Evolutionary conservation across 352 stramenopile genomes (phyloP), one percentile per base, ranked within the genome.

Genomic region (Globisporangium alternatum): DNA sequence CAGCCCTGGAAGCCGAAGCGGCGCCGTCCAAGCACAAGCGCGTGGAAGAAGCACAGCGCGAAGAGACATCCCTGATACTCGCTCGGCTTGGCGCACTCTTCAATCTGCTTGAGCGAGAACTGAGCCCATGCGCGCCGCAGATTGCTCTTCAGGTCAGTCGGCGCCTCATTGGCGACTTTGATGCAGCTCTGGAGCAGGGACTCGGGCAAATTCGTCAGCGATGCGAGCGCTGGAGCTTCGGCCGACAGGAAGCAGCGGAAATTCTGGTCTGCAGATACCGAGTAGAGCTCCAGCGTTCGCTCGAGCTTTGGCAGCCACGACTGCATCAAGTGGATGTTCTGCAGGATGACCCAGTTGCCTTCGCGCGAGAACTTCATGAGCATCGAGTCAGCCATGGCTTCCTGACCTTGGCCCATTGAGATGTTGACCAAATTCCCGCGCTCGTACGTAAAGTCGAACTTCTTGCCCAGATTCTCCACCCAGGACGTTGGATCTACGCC

Each of bases 191-290:
- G 84, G 5, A 96, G 68, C 9, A 96, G 65, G 25, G 81, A 92
- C 39, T 95, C 86, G 0, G 86, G 86, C 33, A 99, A 89, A 54
- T 98, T 98, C 33, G 86, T 86, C 43, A 97, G 80, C 5, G 84
- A 90, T 0, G 83, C 69, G 8, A 91, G 65, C 12, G 86, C 77
- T n/a, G 95, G 93, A 0, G 86, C 84, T 62, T 98, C 95, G 1
- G 94, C 95, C 15, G 90, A 98, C 28, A 98, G 69, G 49, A 98
- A 98, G 64, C 94, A 98, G 6, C 95, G 88, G 67, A 98, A 98
- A 65, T 96, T 96, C 33, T 87, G 76, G 65, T 98, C 95, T 4
- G 89, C 89, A 1, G 89, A 81, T 6, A 89, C 79, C 0, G 83
- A 93, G 53, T 77, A 96, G 39, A 91, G 60, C 47, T 95, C 81